Conservation (phyloP, 805 yeast species). For the Lipomyces sp. region DNA sequence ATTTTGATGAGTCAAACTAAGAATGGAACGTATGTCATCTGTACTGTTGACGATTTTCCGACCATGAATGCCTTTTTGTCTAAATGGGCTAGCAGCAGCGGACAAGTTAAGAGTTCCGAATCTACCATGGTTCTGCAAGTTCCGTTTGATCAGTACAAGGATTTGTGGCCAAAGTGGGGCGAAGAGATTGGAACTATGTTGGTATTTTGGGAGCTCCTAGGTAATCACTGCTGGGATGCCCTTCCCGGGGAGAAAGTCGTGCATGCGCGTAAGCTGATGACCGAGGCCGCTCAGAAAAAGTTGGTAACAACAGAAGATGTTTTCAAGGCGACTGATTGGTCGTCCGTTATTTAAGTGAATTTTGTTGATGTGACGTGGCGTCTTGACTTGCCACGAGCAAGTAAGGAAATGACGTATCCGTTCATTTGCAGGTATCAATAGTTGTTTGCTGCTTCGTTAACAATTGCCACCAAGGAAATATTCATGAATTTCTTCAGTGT, state of each 20-base stretch:
- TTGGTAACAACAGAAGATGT: not conserved
- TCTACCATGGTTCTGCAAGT: not conserved
- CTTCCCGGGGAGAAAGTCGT: not conserved
- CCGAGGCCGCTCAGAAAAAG: not conserved
- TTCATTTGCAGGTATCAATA: too few species aligned
- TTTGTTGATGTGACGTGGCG: not conserved
- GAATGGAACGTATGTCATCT: not conserved
- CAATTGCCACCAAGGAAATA: too few species aligned
- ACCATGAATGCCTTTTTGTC: not conserved
- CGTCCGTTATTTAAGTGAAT: not conserved
- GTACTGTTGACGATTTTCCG: not conserved
- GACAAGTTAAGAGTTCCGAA: not conserved
- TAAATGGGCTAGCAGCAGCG: not conserved
- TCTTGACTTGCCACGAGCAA: not conserved
- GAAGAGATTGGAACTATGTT: not conserved
- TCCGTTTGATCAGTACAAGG: not conserved
- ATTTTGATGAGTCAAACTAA: not conserved
- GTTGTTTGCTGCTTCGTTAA: too few species aligned
- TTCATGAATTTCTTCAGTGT: too few species aligned
- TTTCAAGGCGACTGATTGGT: not conserved
- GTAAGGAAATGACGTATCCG: too few species aligned
- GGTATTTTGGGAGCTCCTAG: not conserved
- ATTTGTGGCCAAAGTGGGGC: not conserved
- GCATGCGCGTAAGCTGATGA: not conserved
- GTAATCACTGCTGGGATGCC: not conserved